These are phyloP conservation scores for Nakazawaea wyomingensis DNA, from an alignment of 805 yeast species.

Conservation along the genomic window DNA sequence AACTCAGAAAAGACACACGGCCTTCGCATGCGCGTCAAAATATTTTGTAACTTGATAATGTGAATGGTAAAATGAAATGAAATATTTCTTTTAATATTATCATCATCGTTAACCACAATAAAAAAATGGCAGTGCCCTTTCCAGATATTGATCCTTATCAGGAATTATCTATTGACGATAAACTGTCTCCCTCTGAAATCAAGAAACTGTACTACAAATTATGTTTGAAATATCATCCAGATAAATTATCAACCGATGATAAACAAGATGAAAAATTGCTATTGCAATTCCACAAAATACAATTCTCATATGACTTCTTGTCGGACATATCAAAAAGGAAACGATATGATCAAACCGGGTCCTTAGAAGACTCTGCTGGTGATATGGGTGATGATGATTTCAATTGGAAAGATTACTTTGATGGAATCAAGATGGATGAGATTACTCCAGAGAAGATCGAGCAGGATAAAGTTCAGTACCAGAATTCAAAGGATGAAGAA, in stretches of 20 bases:
- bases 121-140: constrained; percentile 32
- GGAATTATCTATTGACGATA: constrained; percentile 35
- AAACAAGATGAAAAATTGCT: constrained; percentile 26
- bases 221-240: constrained; percentile 69
- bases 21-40: too few species aligned
- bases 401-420: constrained; percentile 57
- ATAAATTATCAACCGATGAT: constrained; percentile 40
- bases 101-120: too few species aligned
- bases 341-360: constrained; percentile 68
- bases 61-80: too few species aligned
- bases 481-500: constrained; percentile 52
- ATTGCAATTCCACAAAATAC: constrained; percentile 57
- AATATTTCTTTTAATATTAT: too few species aligned
- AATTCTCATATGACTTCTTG: constrained; percentile 68
- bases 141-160: constrained; percentile 62
- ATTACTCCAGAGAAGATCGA: constrained; percentile 63
- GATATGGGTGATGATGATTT: constrained; percentile 33
- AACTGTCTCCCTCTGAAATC: constrained; percentile 46
- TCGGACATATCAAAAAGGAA: constrained; percentile 51
- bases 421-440: constrained; percentile 35
- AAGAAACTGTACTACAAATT: constrained; percentile 63
- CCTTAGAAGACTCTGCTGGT: constrained; percentile 34
- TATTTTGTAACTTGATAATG: too few species aligned
- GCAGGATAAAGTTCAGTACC: constrained; percentile 62
- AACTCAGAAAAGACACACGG: neutral